phyloP scores from a whole-genome alignment of 2,329 filamentous ascomycete species.

The Neocatenulostroma microsporum region DNA sequence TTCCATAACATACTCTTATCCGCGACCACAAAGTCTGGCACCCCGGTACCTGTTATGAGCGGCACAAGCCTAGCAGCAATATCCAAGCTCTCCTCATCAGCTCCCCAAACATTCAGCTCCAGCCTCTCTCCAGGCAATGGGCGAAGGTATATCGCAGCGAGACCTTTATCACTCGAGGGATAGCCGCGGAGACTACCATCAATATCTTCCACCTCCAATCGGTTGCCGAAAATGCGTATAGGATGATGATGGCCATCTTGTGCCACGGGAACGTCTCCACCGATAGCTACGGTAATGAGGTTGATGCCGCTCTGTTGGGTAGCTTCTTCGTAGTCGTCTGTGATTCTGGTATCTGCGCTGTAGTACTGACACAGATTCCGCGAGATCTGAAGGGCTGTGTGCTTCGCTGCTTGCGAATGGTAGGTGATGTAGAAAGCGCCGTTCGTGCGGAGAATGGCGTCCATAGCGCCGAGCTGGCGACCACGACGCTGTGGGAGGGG shows the following conservation, averaged over 20 bases:
- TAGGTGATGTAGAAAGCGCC: slow-evolving; percentile 39
- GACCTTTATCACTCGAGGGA: slow-evolving; percentile 19
- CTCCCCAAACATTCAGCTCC: slow-evolving; percentile 51
- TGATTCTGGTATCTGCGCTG: slow-evolving; percentile 43
- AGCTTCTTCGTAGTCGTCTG: slow-evolving; percentile 17
- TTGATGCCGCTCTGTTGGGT: slow-evolving; percentile 33
- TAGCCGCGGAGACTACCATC: slow-evolving; percentile 1
- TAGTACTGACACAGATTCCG: slow-evolving; percentile 54
- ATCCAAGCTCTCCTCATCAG: slow-evolving; percentile 39
- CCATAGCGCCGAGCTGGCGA: slow-evolving; percentile 46
- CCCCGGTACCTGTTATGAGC: slow-evolving; percentile 48
- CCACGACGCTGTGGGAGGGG: slow-evolving; percentile 31
- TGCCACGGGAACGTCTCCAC: slow-evolving; percentile 18
- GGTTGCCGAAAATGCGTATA: slow-evolving; percentile 17
- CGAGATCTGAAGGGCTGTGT: slow-evolving; percentile 47
- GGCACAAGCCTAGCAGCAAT: slow-evolving; percentile 49
- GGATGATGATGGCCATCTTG: slow-evolving; percentile 6
- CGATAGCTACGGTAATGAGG: slow-evolving; percentile 35
- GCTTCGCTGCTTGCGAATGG: slow-evolving; percentile 22
- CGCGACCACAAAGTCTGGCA: slow-evolving; percentile 51
- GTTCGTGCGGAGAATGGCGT: slow-evolving; percentile 45
- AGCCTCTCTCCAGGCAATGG: slow-evolving; percentile 42
- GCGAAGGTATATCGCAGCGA: slow-evolving; percentile 46
- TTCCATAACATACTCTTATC: slow-evolving; percentile 42
- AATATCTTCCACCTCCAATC: slow-evolving; percentile 22